Evolutionary conservation across 73 alveolate species (phyloP), one percentile per base, ranked within the genome.

Genomic region (Paramecium caudatum): DNA sequence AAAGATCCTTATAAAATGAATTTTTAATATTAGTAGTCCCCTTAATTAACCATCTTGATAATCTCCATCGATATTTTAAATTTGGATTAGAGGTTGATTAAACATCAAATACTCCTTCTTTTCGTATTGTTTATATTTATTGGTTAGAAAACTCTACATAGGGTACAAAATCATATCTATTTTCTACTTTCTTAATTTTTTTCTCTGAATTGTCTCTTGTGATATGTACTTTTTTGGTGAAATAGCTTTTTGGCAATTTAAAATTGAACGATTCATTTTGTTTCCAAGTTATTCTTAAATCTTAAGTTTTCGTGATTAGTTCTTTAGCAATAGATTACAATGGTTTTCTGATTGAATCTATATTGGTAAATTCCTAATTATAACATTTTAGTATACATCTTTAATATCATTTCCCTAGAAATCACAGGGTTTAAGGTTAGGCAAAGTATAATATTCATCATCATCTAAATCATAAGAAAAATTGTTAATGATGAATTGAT

Each of bases 11-110:
- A 65, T 65, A 65, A 32, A 33, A 65, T 32, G 83, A 33, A 5
- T 65, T 65, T 36, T 49, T 13, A 3, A 65, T 65, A 36, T 65
- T 65, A 23, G 27, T 65, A 30, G 50, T 65, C 34, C 83, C 83
- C 39, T 65, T 65, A 25, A 65, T 43, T 12, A 65, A 4, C 83
- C 83, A 65, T 32, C 80, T 55, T 55, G 80, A 55, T 27, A 55
- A 0, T 10, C 8, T 55, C 80, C 80, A 55, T 23, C 8, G 2
- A 21, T 23, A 55, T 23, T 23, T 1, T 23, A 19, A 10, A 23
- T 55, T 55, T 55, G 15, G 13, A 55, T 55, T 55, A 55, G 23
- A 27, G 46, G 23, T 55, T 55, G 80, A 55, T 13, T 10, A 23
- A 27, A 55, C 80, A 55, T 55, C 80, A 21, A 55, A 55, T 9